Conservation (phyloP, 1,284 basidiomycete genomes). For the Schizophyllum commune region DNA sequence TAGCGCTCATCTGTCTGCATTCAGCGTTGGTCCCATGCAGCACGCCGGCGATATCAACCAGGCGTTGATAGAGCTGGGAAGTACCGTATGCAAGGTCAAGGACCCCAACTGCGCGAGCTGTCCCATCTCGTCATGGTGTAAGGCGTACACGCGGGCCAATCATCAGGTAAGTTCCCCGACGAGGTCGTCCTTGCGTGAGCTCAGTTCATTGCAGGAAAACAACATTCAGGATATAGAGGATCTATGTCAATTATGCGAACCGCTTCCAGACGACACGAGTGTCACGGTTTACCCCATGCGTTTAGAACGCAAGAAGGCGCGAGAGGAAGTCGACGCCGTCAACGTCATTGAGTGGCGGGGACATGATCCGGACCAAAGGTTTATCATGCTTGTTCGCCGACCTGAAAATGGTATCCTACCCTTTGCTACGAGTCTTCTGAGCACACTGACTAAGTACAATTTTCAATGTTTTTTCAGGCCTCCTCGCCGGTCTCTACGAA, state of each 20-base stretch:
- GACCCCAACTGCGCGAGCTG: slow-evolving; percentile 70
- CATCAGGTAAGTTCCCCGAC: slow-evolving; percentile 9
- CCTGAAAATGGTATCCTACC: slow-evolving; percentile 67
- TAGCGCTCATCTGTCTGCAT: neutral
- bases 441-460: neutral
- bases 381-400: slow-evolving; percentile 73
- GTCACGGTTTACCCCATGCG: slow-evolving; percentile 87
- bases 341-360: slow-evolving; percentile 76
- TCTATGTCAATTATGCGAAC: slow-evolving; percentile 65
- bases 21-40: slow-evolving; percentile 17
- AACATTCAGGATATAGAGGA: slow-evolving; percentile 60
- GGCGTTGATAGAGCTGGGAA: slow-evolving; percentile 82
- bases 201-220: neutral
- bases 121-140: slow-evolving; percentile 63
- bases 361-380: slow-evolving; percentile 29
- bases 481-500: slow-evolving; percentile 82
- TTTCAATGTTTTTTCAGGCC: slow-evolving; percentile 43
- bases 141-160: slow-evolving; percentile 39
- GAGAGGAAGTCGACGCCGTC: slow-evolving; percentile 83
- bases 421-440: slow-evolving; percentile 1
- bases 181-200: neutral
- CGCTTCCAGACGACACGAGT: slow-evolving; percentile 35
- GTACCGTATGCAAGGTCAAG: slow-evolving; percentile 83
- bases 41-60: slow-evolving; percentile 83
- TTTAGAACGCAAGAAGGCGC: slow-evolving; percentile 72